Percentiles rank a stretch among this genome's conserved stretches.
These are phyloP conservation scores for Pinus tabuliformis DNA, from an alignment of 75 land plant species.

Conservation along the genomic window DNA sequence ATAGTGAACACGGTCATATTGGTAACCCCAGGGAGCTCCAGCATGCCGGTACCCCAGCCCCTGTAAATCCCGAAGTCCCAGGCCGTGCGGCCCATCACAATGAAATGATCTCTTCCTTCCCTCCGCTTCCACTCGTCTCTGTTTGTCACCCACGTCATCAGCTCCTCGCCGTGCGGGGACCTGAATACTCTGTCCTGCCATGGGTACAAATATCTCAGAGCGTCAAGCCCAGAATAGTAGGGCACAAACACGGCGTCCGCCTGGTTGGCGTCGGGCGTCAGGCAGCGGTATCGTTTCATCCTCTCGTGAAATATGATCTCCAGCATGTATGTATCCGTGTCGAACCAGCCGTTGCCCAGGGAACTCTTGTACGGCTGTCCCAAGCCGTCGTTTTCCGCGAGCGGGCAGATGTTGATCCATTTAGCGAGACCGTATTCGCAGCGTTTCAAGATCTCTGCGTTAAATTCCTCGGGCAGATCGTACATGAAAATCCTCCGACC, in stretches of 20 bases:
- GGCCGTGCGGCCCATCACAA: slow-evolving; percentile 16
- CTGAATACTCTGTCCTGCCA: too few species aligned
- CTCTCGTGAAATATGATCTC: slow-evolving; percentile 15
- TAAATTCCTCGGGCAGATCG: slow-evolving; percentile 17
- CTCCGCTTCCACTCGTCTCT: not conserved
- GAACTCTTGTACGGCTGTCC: not conserved
- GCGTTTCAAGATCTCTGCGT: not conserved
- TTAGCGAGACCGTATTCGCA: slow-evolving; percentile 5
- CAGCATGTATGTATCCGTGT: slow-evolving; percentile 16
- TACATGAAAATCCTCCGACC: slow-evolving; percentile 13
- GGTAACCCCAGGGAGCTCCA: not conserved
- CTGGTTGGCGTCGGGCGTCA: not conserved
- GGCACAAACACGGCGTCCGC: slow-evolving; percentile 22
- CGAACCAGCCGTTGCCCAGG: slow-evolving; percentile 4
- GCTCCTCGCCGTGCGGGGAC: slow-evolving; percentile 6
- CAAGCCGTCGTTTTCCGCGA: slow-evolving; percentile 6
- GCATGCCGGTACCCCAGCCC: not conserved
- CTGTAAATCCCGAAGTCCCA: slow-evolving; percentile 15
- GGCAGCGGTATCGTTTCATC: slow-evolving; percentile 10
- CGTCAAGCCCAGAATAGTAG: slow-evolving; percentile 12
- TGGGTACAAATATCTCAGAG: not conserved
- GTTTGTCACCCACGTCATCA: slow-evolving; percentile 14
- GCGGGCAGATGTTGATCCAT: slow-evolving; percentile 19
- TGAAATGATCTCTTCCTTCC: slow-evolving; percentile 20
- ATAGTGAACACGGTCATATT: not conserved